phyloP scores from a whole-genome alignment of 2,329 filamentous ascomycete species.

The Plenodomus biglobosus region DNA sequence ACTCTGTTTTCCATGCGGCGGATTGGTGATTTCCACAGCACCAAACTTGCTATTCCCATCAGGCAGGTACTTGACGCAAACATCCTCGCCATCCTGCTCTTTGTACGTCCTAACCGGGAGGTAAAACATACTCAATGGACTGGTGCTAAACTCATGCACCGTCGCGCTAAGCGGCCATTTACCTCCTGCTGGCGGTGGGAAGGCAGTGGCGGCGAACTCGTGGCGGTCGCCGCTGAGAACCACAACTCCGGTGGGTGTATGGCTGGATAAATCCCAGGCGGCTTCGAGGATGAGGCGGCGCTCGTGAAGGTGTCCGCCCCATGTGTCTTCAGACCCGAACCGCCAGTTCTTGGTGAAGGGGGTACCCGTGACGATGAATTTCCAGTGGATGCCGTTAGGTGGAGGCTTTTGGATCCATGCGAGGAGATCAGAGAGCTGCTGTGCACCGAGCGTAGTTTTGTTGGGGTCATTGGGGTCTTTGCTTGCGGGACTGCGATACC shows the following conservation, averaged over 20 bases:
- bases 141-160: slow-evolving; percentile 89
- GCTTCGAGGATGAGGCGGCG: slow-evolving; percentile 77
- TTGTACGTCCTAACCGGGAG: slow-evolving; percentile 80
- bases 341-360: slow-evolving; percentile 99
- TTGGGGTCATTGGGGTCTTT: slow-evolving; percentile 61
- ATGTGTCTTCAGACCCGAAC: slow-evolving; percentile 84
- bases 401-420: slow-evolving; percentile 73
- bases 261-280: slow-evolving; percentile 83
- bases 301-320: slow-evolving; percentile 88
- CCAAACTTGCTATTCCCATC: slow-evolving; percentile 89
- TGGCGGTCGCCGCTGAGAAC: slow-evolving; percentile 92
- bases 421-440: slow-evolving; percentile 78
- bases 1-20: slow-evolving; percentile 65
- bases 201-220: slow-evolving; percentile 88
- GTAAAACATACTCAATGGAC: slow-evolving; percentile 92
- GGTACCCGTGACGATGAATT: slow-evolving; percentile 85
- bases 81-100: slow-evolving; percentile 76
- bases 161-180: slow-evolving; percentile 51
- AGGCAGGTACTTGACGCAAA: slow-evolving; percentile 83
- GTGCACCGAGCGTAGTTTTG: slow-evolving; percentile 84
- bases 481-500: slow-evolving; percentile 73
- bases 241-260: slow-evolving; percentile 72
- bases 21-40: slow-evolving; percentile 73
- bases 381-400: slow-evolving; percentile 82
- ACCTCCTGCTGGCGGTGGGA: slow-evolving; percentile 63